These are phyloP conservation scores for Gossypium davidsonii DNA, from an alignment of 441 rosid species.

Conservation along the genomic window DNA sequence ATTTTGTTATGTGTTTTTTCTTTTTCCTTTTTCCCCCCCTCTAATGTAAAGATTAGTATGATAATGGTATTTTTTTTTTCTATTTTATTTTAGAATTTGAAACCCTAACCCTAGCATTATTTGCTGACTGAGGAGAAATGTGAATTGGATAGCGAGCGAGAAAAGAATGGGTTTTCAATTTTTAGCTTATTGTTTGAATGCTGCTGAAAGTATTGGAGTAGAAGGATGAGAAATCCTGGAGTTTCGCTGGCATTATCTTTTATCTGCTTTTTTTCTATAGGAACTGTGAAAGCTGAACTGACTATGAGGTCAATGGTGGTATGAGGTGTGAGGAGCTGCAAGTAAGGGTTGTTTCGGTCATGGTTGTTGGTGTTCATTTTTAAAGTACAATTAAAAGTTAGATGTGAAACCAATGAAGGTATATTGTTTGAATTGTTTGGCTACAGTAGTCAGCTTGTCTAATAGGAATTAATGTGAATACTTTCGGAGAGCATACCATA, in stretches of 20 bases:
- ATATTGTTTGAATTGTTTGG: no score
- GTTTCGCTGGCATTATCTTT: not conserved
- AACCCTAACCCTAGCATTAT: constrained; percentile 8
- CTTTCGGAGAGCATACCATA: no score
- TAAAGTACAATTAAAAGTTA: not conserved
- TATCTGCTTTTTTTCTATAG: not conserved
- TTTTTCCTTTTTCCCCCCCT: not conserved
- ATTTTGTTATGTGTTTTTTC: not conserved
- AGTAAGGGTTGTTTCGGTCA: not conserved
- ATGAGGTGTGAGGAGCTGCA: not conserved
- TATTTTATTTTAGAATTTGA: not conserved
- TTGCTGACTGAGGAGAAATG: not conserved
- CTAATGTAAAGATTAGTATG: not conserved
- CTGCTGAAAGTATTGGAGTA: not conserved
- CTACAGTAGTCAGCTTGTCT: no score
- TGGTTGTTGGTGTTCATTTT: not conserved
- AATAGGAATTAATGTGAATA: no score
- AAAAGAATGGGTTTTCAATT: not conserved
- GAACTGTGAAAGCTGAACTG: not conserved
- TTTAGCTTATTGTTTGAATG: not conserved
- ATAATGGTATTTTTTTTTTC: not conserved
- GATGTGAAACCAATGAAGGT: not conserved
- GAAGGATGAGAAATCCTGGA: not conserved
- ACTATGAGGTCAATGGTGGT: not conserved
- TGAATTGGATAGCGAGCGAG: not conserved